phyloP scores from a whole-genome alignment of 768 basidiomycete species.

The Gloeostereum incarnatum region DNA sequence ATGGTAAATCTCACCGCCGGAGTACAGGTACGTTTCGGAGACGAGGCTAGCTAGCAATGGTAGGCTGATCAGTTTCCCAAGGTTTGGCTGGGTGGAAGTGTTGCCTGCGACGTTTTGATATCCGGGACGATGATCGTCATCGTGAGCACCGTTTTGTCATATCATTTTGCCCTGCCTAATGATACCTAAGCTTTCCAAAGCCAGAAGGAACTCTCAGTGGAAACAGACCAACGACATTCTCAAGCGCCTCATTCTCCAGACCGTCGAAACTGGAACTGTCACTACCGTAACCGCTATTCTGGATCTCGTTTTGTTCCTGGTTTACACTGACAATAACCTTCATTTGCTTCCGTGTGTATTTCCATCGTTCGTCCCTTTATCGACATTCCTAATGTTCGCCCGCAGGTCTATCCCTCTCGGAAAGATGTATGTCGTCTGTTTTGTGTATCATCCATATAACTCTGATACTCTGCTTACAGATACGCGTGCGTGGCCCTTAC shows the following conservation, averaged over 20 bases:
- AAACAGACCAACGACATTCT: constrained; percentile 4
- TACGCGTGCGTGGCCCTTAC: no score
- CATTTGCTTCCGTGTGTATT: constrained; percentile 4
- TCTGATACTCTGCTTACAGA: no score
- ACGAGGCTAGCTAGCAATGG: no score
- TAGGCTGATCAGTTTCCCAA: no score
- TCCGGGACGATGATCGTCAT: constrained; percentile 11
- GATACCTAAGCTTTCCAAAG: constrained; percentile 1
- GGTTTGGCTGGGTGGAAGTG: constrained; percentile 11
- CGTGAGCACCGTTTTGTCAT: constrained; percentile 6
- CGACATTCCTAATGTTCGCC: no score
- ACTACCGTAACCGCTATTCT: constrained; percentile 4
- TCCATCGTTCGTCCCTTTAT: no score
- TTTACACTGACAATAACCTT: constrained; percentile 2
- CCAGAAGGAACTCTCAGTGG: constrained; percentile 1
- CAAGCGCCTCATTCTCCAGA: constrained; percentile 6
- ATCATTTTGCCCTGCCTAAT: neutral
- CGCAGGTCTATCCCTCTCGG: no score
- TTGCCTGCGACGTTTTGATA: constrained; percentile 11
- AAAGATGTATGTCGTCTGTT: no score
- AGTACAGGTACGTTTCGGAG: no score
- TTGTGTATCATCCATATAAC: no score
- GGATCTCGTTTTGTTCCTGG: constrained; percentile 6
- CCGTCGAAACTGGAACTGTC: constrained; percentile 7
- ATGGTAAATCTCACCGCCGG: no score